Conservation (phyloP, 139 green algal species). For the Trebouxia sp. region DNA sequence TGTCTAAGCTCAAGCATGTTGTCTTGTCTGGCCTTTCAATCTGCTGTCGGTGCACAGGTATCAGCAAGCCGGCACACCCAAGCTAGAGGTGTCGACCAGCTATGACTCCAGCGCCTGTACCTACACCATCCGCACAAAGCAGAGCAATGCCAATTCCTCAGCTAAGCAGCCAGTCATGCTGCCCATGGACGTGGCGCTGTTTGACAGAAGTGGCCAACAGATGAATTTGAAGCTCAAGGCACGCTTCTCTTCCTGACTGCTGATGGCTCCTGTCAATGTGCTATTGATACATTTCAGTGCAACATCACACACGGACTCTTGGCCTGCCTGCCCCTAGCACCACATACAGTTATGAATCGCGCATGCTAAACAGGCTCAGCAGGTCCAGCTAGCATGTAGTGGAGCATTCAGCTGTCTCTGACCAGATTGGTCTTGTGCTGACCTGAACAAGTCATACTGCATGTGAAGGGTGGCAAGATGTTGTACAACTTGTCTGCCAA, state of each 20-base stretch:
- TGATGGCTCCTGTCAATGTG: too few species aligned
- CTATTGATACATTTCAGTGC: too few species aligned
- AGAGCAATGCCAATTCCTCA: slow-evolving; percentile 67
- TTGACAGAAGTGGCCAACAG: slow-evolving; percentile 77
- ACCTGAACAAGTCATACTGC: too few species aligned
- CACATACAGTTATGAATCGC: neutral
- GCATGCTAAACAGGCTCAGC: too few species aligned
- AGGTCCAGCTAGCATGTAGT: neutral
- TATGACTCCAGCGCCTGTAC: slow-evolving; percentile 82
- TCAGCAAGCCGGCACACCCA: slow-evolving; percentile 90
- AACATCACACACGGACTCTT: neutral
- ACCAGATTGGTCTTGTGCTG: too few species aligned
- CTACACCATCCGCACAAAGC: slow-evolving; percentile 75
- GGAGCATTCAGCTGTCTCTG: too few species aligned
- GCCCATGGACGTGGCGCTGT: slow-evolving; percentile 81
- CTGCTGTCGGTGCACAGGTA: slow-evolving; percentile 62
- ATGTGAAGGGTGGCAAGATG: too few species aligned
- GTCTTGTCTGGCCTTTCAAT: neutral
- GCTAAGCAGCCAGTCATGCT: slow-evolving; percentile 83
- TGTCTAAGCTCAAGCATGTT: neutral
- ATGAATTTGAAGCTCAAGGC: slow-evolving; percentile 74
- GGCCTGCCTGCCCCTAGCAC: too few species aligned
- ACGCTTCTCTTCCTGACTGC: neutral
- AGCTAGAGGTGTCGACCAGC: slow-evolving; percentile 60
- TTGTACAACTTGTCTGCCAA: neutral